Evolutionary conservation across 768 basidiomycete species (phyloP).

Genomic region (Russula ochroleuca): DNA sequence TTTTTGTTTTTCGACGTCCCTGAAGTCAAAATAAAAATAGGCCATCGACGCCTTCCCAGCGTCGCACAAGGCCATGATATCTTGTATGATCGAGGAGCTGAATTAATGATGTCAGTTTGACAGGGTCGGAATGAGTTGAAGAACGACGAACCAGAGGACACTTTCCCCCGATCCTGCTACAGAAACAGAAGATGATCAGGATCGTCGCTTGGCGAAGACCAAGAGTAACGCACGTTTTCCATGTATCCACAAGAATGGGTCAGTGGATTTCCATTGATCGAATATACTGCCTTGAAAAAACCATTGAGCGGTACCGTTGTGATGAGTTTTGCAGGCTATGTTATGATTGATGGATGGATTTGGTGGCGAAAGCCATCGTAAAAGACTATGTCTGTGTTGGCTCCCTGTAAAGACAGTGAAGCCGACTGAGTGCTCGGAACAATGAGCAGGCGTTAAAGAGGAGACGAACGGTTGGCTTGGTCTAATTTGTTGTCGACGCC

Average conservation of each 20-base stretch:
- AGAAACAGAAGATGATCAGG: background rate
- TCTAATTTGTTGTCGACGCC: background rate
- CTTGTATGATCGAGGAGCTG: conserved; percentile 10
- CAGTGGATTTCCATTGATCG: background rate
- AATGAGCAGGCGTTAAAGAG: too few relatives aligned
- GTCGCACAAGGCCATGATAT: background rate
- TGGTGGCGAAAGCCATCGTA: conserved; percentile 4
- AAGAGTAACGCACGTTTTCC: conserved; percentile 1
- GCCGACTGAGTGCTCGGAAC: background rate
- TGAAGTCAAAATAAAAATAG: conserved; percentile 15
- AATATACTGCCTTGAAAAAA: background rate
- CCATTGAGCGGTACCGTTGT: background rate
- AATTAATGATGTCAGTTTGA: background rate
- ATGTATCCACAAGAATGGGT: background rate
- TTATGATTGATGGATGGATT: conserved; percentile 1
- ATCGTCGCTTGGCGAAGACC: background rate
- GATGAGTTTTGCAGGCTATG: background rate
- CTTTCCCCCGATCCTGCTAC: conserved; percentile 14
- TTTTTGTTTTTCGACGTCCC: conserved; percentile 1
- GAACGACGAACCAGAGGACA: background rate
- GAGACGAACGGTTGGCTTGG: background rate
- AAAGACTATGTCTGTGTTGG: background rate
- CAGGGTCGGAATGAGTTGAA: background rate
- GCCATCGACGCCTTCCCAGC: conserved; percentile 7
- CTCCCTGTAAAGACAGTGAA: background rate